A percentile compares a stretch with the other conserved stretches of the same genome.
These are phyloP conservation scores for Rhododendron kiyosumense DNA, from an alignment of 148 eudicot genomes.

Conservation along the genomic window DNA sequence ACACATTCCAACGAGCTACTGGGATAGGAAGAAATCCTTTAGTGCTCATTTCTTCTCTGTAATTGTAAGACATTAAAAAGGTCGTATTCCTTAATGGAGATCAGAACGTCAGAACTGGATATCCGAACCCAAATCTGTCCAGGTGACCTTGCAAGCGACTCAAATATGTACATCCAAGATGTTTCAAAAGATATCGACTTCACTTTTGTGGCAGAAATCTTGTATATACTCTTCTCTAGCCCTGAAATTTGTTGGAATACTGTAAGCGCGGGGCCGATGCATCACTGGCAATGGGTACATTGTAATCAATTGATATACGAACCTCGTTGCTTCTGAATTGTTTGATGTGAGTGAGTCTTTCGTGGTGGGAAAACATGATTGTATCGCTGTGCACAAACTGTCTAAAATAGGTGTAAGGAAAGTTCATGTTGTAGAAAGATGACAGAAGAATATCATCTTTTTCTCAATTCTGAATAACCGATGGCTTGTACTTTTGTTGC, in stretches of 20 bases:
- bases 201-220: neutral
- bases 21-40: no score
- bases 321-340: neutral
- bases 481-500: neutral
- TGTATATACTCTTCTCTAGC: neutral
- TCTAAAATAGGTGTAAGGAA: neutral
- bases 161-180: neutral
- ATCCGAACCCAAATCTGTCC: neutral
- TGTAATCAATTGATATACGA: neutral
- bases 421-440: neutral
- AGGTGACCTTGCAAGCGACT: neutral
- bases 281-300: neutral
- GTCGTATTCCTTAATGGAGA: no score
- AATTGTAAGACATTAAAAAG: no score
- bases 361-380: neutral
- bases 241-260: neutral
- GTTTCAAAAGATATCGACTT: neutral
- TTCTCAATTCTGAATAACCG: no score
- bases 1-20: no score
- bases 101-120: no score
- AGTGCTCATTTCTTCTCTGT: no score
- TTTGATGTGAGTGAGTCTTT: neutral
- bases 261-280: neutral
- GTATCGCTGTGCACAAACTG: neutral
- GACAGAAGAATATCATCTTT: neutral